A percentile compares a stretch with the other conserved stretches of the same genome.
Evolutionary conservation across 805 yeast genomes (phyloP).

Genomic region (Yamadazyma kitorensis): DNA sequence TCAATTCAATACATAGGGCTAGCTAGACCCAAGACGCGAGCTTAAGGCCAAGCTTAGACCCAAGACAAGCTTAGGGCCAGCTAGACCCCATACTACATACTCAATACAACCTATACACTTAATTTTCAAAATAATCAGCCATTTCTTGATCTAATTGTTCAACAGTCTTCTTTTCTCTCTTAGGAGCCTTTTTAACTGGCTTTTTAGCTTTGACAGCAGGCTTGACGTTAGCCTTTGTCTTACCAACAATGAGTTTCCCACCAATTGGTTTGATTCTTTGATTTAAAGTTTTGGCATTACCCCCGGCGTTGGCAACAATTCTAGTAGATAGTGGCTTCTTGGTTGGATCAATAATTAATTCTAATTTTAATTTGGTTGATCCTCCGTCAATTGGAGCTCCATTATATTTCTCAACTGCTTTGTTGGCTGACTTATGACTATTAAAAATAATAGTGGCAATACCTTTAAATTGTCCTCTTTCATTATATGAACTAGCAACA

Average conservation of each 20-base stretch:
- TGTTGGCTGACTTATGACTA: slow-evolving; percentile 63
- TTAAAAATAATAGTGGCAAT: slow-evolving; percentile 83
- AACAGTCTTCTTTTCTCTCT: slow-evolving; percentile 63
- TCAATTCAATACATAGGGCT: background rate
- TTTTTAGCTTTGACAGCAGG: slow-evolving; percentile 30
- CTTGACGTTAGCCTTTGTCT: slow-evolving; percentile 11
- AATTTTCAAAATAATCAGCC: slow-evolving; percentile 83
- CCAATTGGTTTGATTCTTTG: slow-evolving; percentile 21
- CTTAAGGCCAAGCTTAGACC: background rate
- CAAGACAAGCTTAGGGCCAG: background rate
- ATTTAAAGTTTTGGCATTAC: slow-evolving; percentile 17
- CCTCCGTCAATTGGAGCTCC: slow-evolving; percentile 95
- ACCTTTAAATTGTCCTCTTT: slow-evolving; percentile 88
- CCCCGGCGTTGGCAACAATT: slow-evolving; percentile 55
- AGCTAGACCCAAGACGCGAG: background rate
- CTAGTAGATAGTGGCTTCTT: slow-evolving; percentile 72
- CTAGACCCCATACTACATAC: background rate
- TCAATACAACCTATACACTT: slow-evolving; percentile 1
- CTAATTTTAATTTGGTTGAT: slow-evolving; percentile 67
- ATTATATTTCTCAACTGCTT: slow-evolving; percentile 80
- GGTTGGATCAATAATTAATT: slow-evolving; percentile 82
- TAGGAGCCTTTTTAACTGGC: slow-evolving; percentile 30
- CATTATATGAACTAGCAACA: slow-evolving; percentile 75
- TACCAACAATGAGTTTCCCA: slow-evolving; percentile 8
- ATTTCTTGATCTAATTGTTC: slow-evolving; percentile 97